Conservation (phyloP, 768 basidiomycete genomes). For the Calocybe cyanea region DNA sequence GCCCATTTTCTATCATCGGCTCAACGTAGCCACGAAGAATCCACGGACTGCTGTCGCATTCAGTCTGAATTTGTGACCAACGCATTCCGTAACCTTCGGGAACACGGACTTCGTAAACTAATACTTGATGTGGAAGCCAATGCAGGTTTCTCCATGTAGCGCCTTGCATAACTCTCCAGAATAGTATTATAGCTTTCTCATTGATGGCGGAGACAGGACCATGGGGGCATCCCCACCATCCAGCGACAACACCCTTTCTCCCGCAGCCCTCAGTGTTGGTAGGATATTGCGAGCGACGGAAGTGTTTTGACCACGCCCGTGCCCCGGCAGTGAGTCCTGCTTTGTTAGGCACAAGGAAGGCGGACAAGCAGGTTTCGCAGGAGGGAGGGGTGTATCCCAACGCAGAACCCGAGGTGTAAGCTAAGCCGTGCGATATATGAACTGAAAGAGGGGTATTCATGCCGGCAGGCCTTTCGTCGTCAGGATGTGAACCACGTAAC, state of each 20-base stretch:
- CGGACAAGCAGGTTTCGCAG: constrained; percentile 42
- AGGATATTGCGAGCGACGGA: constrained; percentile 42
- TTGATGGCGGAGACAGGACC: constrained; percentile 54
- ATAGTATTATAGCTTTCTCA: constrained; percentile 44
- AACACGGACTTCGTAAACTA: constrained; percentile 61
- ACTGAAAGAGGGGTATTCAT: constrained; percentile 29
- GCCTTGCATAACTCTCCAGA: constrained; percentile 47
- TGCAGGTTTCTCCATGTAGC: constrained; percentile 64
- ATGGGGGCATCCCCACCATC: constrained; percentile 60
- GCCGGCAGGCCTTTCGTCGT: background rate
- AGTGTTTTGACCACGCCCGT: constrained; percentile 66
- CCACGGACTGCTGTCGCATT: constrained; percentile 33
- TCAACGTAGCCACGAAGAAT: constrained; percentile 63
- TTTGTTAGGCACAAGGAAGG: constrained; percentile 47
- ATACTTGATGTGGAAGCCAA: constrained; percentile 57
- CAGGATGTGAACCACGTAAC: background rate
- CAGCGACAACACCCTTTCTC: constrained; percentile 23
- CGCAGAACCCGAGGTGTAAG: constrained; percentile 59
- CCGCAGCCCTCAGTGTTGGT: constrained; percentile 13
- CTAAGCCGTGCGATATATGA: constrained; percentile 49
- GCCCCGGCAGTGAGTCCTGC: constrained; percentile 54
- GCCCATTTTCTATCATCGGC: constrained; percentile 66
- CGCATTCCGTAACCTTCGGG: constrained; percentile 64
- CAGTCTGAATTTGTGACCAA: constrained; percentile 50
- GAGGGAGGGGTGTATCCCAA: constrained; percentile 48